These are phyloP conservation scores for Tympanopsis confertula DNA, from an alignment of 2,329 filamentous ascomycete genomes.

Conservation along the genomic window DNA sequence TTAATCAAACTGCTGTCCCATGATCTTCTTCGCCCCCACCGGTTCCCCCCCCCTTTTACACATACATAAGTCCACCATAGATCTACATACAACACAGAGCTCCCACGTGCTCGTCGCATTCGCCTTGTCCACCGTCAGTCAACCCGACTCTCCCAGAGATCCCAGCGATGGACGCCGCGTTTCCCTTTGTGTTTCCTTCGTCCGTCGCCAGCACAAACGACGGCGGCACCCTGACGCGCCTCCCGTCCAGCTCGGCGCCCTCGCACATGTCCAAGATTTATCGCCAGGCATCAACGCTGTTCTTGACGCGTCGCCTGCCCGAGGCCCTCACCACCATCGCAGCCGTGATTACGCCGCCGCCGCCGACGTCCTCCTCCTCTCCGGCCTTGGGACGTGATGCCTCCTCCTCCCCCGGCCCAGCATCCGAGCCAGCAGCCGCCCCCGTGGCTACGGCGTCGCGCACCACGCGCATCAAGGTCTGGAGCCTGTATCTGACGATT, in stretches of 20 bases:
- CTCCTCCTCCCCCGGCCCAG: conserved; percentile 29
- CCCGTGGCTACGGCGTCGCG: conserved; percentile 71
- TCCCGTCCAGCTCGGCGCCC: conserved; percentile 11
- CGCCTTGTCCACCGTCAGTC: too few species aligned
- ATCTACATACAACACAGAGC: too few species aligned
- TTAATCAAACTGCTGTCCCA: too few species aligned
- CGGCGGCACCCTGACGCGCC: too few species aligned
- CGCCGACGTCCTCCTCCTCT: conserved; percentile 13
- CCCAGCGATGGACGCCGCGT: too few species aligned
- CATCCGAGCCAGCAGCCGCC: conserved; percentile 40
- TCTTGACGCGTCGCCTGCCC: conserved; percentile 82
- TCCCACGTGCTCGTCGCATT: too few species aligned
- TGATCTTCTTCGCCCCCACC: too few species aligned
- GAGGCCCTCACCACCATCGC: conserved; percentile 79
- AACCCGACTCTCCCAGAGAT: too few species aligned
- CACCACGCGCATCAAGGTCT: conserved; percentile 82
- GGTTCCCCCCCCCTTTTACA: too few species aligned
- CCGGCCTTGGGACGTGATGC: too few species aligned
- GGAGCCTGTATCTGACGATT: conserved; percentile 91
- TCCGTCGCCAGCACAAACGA: too few species aligned
- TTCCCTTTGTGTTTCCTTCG: neutral
- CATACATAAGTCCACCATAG: too few species aligned
- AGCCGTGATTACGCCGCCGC: conserved; percentile 60
- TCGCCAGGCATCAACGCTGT: conserved; percentile 85
- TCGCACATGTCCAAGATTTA: conserved; percentile 82